Evolutionary conservation across 768 basidiomycete genomes (phyloP), one percentile per base, ranked within the genome.

Genomic region (Cystobasidium tubakii): DNA sequence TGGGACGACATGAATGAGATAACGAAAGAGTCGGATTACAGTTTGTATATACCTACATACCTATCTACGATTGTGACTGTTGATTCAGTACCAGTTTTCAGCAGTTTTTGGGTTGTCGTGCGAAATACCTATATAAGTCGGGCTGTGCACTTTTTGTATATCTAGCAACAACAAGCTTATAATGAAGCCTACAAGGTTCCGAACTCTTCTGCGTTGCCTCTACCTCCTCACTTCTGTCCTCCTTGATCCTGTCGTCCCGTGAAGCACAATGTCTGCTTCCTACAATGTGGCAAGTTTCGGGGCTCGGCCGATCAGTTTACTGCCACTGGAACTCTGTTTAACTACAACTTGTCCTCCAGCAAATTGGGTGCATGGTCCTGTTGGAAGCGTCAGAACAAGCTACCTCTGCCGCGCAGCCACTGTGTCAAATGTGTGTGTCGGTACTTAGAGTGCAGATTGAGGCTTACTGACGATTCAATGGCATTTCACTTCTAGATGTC

Each of bases 401-500:
- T 3, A 21, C 15, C 7, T 12, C 46, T 50, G 7, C 46, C n/a
- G 21, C 15, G n/a, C 46, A 50, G 46, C 46, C 46, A 50, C n/a
- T 50, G n/a, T 50, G 46, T 50, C 46, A 50, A 50, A 50, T 50
- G 46, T 50, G n/a, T 21, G 46, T 42, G 9, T 17, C 42, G 17
- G 9, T 42, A 17, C 42, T 42, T 42, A 17, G 7, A 7, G 42
- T 17, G 42, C 42, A 42, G 42, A 42, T 7, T 42, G 17, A 7
- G 17, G 42, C 42, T 42, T 42, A n/a, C 46, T 50, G 46, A 50
- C 15, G 15, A 6, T 39, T 6, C 39, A 50, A 19, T 21, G 46
- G 46, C 21, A 50, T n/a, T 19, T 50, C 10, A 15, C 1, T n/a
- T 53, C 44, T 73, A 78, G 78, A 27, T 78, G 78, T 74, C 13